Percentiles rank a stretch among this genome's conserved stretches.
phyloP scores from a whole-genome alignment of 2,329 filamentous ascomycete species.

The Ophiostoma sp. region DNA sequence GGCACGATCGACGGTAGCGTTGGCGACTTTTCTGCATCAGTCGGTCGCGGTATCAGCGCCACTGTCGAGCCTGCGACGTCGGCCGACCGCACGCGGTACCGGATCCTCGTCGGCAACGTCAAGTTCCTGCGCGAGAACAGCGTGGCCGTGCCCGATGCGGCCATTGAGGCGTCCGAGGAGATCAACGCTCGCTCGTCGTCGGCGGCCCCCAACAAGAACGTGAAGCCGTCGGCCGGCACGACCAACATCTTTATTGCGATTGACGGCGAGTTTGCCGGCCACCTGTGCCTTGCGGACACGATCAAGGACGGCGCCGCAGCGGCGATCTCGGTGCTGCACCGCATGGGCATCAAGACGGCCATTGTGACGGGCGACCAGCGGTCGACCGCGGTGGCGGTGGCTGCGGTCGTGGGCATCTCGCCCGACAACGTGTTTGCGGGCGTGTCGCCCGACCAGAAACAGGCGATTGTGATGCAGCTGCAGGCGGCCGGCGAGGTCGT shows the following conservation, averaged over 20 bases:
- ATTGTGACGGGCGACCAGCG: slow-evolving; percentile 92
- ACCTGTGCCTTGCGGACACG: slow-evolving; percentile 78
- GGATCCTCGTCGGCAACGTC: slow-evolving; percentile 77
- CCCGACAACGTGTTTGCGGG: slow-evolving; percentile 72
- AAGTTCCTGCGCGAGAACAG: slow-evolving; percentile 67
- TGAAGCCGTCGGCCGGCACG: slow-evolving; percentile 55
- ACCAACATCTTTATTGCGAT: slow-evolving; percentile 92
- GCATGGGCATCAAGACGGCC: slow-evolving; percentile 78
- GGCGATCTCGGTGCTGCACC: slow-evolving; percentile 72
- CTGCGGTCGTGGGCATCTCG: slow-evolving; percentile 73
- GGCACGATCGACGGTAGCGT: slow-evolving; percentile 74
- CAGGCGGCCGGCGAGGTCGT: slow-evolving; percentile 71
- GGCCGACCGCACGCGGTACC: slow-evolving; percentile 65
- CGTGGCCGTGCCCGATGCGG: slow-evolving; percentile 59
- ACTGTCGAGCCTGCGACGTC: slow-evolving; percentile 68
- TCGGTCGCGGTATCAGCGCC: slow-evolving; percentile 81
- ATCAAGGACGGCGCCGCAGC: slow-evolving; percentile 83
- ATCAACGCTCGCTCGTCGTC: slow-evolving; percentile 42
- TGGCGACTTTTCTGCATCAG: slow-evolving; percentile 74
- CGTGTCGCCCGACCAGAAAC: slow-evolving; percentile 88
- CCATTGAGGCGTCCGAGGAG: slow-evolving; percentile 57
- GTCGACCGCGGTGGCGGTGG: slow-evolving; percentile 77
- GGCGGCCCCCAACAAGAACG: slow-evolving; percentile 29
- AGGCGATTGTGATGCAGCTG: slow-evolving; percentile 71
- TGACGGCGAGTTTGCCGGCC: slow-evolving; percentile 72